These are phyloP conservation scores for Aspergillus tubingensis DNA, from an alignment of 2,329 filamentous ascomycete genomes.

Conservation along the genomic window DNA sequence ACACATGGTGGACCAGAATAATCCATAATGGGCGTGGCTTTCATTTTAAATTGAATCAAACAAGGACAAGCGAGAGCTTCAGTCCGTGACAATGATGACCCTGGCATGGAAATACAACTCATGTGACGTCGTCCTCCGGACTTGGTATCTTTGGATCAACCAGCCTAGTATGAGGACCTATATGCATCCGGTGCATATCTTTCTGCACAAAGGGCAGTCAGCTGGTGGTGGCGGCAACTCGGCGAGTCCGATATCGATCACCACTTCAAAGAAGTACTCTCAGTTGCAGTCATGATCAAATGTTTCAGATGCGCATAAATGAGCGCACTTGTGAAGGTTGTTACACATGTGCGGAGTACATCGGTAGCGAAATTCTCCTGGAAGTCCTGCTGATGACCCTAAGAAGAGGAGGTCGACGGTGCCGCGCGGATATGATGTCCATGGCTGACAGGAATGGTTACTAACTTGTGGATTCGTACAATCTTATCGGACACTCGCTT, in stretches of 20 bases:
- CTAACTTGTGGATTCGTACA: too few species aligned
- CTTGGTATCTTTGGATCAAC: too few species aligned
- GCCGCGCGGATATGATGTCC: not conserved
- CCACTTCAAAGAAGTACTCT: not conserved
- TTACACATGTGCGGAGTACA: not conserved
- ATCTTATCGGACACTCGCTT: too few species aligned
- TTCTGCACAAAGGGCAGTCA: not conserved
- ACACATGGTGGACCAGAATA: not conserved
- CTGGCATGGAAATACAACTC: not conserved
- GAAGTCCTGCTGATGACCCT: not conserved
- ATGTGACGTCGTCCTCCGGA: too few species aligned
- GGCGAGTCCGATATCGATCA: conserved; percentile 10
- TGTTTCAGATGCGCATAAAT: not conserved
- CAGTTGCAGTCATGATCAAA: not conserved
- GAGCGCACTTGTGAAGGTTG: not conserved
- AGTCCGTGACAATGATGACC: not conserved
- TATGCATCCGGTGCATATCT: not conserved
- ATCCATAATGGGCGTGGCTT: too few species aligned
- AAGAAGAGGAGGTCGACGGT: not conserved
- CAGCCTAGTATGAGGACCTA: too few species aligned
- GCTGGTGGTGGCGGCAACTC: conserved; percentile 8
- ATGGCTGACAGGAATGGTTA: not conserved
- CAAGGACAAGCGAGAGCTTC: too few species aligned
- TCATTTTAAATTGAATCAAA: too few species aligned
- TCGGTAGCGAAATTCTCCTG: not conserved